Conservation (phyloP, 352 stramenopile species). For the Phytophthora macrochlamydospora region DNA sequence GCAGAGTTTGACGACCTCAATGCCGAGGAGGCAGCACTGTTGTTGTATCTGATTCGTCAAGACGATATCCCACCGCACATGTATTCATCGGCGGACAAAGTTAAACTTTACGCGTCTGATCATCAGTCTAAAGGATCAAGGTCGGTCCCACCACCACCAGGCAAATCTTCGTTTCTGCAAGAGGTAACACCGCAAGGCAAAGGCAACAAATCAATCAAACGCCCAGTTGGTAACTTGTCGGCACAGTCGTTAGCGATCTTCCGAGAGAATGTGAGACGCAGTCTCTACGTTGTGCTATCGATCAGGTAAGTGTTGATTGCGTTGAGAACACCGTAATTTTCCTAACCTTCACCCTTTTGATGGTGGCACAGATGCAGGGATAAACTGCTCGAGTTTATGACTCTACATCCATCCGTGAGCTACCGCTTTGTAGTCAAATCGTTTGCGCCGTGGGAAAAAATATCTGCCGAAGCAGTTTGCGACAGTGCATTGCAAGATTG, state of each 20-base stretch:
- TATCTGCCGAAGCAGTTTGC: constrained; percentile 44
- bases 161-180: constrained; percentile 25
- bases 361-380: constrained; percentile 23
- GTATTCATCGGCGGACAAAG: constrained; percentile 58
- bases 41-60: constrained; percentile 50
- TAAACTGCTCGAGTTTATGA: constrained; percentile 46
- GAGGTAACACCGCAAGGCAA: constrained; percentile 6
- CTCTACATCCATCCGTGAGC: constrained; percentile 45
- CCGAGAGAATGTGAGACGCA: constrained; percentile 56
- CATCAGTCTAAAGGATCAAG: constrained; percentile 31
- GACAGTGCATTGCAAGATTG: constrained; percentile 34
- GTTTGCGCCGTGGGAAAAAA: constrained; percentile 41
- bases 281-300: constrained; percentile 60
- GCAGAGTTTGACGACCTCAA: constrained; percentile 59
- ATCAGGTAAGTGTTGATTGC: constrained; percentile 40
- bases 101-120: constrained; percentile 49
- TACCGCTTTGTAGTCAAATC: constrained; percentile 52
- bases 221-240: constrained; percentile 1
- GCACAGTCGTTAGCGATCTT: constrained; percentile 38
- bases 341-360: not conserved
- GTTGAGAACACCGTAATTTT: not conserved
- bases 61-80: constrained; percentile 46
- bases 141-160: constrained; percentile 1
- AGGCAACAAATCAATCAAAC: not conserved
- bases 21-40: constrained; percentile 32